Base-by-base conservation (phyloP, 495 filamentous ascomycete species). In the Hypoxylon crocopeplum region DNA sequence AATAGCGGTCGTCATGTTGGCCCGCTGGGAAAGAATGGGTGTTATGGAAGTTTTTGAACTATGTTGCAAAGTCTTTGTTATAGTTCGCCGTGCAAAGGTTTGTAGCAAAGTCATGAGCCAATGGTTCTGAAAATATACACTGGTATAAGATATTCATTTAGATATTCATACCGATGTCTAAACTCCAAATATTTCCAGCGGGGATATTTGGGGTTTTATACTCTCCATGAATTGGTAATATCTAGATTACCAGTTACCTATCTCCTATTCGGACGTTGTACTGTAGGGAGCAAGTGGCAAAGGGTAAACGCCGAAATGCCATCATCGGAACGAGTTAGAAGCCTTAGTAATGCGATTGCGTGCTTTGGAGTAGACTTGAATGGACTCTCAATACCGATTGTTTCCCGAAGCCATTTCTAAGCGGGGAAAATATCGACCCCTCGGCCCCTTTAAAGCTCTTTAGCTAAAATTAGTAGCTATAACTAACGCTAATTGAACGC, bases 1-100 rank as follows among this genome's bases (percentile, higher is more conserved):
- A 0, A 49, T 22, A n/a, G 63, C 59, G 5, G 68, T 68, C 4
- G 61, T 73, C 64, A 70, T 70, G 21, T 46, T 70, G 59, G 29
- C 48, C 47, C 5, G 34, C 27, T 50, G 58, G 13, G 36, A 12
- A 19, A 58, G 7, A 21, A 34, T 32, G 3, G 58, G 40, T 16
- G 27, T 16, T 10, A 17, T 6, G 5, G 48, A 15, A 12, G 33
- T 1, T 25, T 29, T 55, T 1, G 48, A 19, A 13, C 39, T 64
- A 2, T 32, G 27, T 10, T 30, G 54, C 11, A 50, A 20, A 13
- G 19, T 32, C 30, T 27, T 48, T 46, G 54, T 64, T 6, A 59
- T 22, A 32, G 48, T 54, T 38, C 44, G 54, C 49, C 48, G 54
- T n/a, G 54, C 40, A 32, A 34, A 10, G 13, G 32, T 54, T 30